Percentiles rank a stretch among this genome's conserved stretches.
Conservation (phyloP, 345 rosid species). For the Eucalyptus pauciflora region DNA sequence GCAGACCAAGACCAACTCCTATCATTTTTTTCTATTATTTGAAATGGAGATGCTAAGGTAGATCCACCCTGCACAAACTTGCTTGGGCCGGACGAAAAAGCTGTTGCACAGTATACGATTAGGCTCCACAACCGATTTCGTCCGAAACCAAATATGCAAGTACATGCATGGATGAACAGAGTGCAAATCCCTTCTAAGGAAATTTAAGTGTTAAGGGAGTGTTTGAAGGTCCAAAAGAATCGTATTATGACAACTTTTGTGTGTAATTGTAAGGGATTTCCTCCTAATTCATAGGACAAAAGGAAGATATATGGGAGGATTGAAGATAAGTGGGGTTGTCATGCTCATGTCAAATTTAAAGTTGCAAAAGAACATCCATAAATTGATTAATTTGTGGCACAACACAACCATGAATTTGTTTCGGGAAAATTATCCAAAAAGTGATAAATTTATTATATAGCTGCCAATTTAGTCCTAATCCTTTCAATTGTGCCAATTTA, state of each 20-base stretch:
- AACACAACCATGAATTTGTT: background rate
- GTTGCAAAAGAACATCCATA: background rate
- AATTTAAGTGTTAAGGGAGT: background rate
- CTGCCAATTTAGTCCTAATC: fast-evolving
- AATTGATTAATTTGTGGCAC: background rate
- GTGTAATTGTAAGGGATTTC: background rate
- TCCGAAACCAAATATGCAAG: background rate
- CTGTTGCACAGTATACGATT: background rate
- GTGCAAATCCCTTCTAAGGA: background rate
- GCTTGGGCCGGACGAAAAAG: background rate
- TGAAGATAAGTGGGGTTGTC: background rate
- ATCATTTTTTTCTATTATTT: background rate
- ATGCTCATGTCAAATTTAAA: background rate
- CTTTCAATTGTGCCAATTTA: too few species aligned
- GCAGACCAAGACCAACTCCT: background rate
- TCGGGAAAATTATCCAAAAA: fast-evolving
- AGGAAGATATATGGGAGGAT: background rate
- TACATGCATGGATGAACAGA: background rate
- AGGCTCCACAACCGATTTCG: background rate
- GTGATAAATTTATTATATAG: background rate
- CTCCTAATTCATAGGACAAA: background rate
- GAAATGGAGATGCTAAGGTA: background rate
- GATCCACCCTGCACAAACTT: background rate
- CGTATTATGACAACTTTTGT: background rate
- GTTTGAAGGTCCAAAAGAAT: background rate